Evolutionary conservation across 805 yeast species (phyloP).

Genomic region (Zygosaccharomyces gambellarensis): DNA sequence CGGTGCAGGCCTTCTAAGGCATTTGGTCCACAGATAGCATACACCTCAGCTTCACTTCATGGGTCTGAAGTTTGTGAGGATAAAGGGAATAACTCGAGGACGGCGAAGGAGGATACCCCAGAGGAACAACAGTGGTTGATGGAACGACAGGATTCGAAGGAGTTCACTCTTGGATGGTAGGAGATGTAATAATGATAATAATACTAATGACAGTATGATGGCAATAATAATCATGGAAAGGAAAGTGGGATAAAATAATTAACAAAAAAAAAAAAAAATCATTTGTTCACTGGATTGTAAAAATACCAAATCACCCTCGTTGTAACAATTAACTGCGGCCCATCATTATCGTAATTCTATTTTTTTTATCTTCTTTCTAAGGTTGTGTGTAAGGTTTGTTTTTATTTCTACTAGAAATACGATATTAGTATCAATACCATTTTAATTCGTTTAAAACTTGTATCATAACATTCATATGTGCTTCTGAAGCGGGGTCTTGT

Average conservation of each 20-base stretch:
- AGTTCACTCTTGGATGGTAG: slow-evolving; percentile 2
- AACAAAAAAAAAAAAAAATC: neutral
- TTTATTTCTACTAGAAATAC: neutral
- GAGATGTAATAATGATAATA: neutral
- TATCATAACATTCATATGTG: neutral
- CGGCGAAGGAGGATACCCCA: slow-evolving; percentile 1
- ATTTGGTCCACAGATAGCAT: slow-evolving; percentile 11
- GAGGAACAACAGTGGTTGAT: neutral
- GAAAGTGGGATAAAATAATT: neutral
- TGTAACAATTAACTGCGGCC: neutral
- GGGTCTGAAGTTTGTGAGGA: neutral
- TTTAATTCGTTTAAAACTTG: neutral
- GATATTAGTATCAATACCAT: neutral
- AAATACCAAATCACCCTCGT: neutral
- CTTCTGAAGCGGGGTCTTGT: neutral
- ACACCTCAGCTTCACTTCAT: slow-evolving; percentile 2
- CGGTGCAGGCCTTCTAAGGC: slow-evolving; percentile 12
- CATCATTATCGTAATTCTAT: neutral
- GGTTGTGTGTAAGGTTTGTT: neutral
- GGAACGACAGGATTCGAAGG: neutral
- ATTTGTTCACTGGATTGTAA: neutral
- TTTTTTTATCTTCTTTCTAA: neutral
- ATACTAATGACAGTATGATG: neutral
- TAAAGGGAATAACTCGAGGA: neutral
- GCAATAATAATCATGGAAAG: neutral